Conservation (phyloP, 2,329 filamentous ascomycete species). For the Aureobasidium sp. region DNA sequence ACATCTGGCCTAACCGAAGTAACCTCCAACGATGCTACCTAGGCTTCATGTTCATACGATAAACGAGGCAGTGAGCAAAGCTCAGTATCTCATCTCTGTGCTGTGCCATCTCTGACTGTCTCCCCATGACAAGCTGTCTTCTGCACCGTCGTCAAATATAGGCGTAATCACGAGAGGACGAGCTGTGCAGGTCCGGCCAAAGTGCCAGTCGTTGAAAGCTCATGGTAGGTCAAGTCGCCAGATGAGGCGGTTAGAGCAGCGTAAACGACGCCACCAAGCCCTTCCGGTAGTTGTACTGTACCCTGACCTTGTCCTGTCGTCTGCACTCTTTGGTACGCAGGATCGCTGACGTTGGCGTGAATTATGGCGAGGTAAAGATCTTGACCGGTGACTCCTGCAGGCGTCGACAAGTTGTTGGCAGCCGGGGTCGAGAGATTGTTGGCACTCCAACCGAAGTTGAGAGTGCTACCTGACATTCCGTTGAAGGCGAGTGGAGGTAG, state of each 20-base stretch:
- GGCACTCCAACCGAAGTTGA: slow-evolving; percentile 17
- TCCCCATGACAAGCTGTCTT: neutral
- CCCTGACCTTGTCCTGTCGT: slow-evolving; percentile 16
- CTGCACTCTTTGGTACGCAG: slow-evolving; percentile 17
- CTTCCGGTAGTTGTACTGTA: slow-evolving; percentile 16
- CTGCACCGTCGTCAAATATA: neutral
- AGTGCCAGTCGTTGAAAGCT: slow-evolving; percentile 17
- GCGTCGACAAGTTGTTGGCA: slow-evolving; percentile 14
- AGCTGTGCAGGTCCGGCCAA: slow-evolving; percentile 19
- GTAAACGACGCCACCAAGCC: slow-evolving; percentile 16
- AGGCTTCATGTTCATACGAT: neutral
- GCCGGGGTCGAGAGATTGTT: neutral
- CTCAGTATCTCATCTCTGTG: no score
- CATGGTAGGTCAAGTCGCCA: slow-evolving; percentile 14
- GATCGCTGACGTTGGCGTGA: slow-evolving; percentile 16
- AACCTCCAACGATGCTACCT: neutral
- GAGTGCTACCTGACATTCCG: slow-evolving; percentile 14
- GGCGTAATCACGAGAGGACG: slow-evolving; percentile 15
- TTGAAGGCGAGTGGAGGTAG: slow-evolving; percentile 14
- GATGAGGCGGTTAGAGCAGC: slow-evolving; percentile 17
- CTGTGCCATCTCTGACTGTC: neutral
- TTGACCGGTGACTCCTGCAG: slow-evolving; percentile 12
- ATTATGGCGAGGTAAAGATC: slow-evolving; percentile 20
- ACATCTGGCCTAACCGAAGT: neutral
- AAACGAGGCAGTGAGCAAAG: neutral